Percentiles rank a stretch among this genome's conserved stretches.
Conservation (phyloP, 2,329 filamentous ascomycete species). For the Phaeophleospora eucalypticola region DNA sequence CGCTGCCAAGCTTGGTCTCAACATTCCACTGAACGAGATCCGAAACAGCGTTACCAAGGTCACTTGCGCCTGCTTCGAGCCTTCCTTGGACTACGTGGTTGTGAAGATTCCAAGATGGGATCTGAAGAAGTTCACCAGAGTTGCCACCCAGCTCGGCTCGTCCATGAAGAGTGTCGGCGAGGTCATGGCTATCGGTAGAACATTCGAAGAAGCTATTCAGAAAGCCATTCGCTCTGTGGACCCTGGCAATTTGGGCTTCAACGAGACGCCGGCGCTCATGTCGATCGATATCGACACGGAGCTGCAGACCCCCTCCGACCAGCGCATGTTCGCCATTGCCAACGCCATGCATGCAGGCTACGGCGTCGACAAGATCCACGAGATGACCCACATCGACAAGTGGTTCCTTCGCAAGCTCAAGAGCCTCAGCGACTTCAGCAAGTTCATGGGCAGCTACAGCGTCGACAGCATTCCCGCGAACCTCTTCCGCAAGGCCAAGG, state of each 20-base stretch:
- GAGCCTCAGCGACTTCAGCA: conserved; percentile 83
- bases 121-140: conserved; percentile 96
- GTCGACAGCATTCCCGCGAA: conserved; percentile 62
- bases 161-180: conserved; percentile 99
- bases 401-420: conserved; percentile 96
- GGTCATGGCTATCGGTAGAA: conserved; percentile 96
- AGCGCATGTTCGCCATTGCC: conserved; percentile 93
- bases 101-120: conserved; percentile 99
- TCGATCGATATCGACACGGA: conserved; percentile 94
- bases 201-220: conserved; percentile 96
- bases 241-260: conserved; percentile 92
- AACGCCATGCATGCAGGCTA: conserved; percentile 96
- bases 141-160: conserved; percentile 91
- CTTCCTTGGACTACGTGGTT: conserved; percentile 94
- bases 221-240: conserved; percentile 96
- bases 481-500: conserved; percentile 78
- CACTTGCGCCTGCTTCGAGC: conserved; percentile 97
- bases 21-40: conserved; percentile 93
- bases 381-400: conserved; percentile 96
- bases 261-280: conserved; percentile 84
- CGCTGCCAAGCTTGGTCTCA: conserved; percentile 90
- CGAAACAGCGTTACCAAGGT: conserved; percentile 93
- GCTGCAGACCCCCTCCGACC: conserved; percentile 93
- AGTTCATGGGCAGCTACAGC: conserved; percentile 66
- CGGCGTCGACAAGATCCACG: conserved; percentile 94